phyloP scores from a whole-genome alignment of 371 early-diverging fungal species.

The Syncephalastrum racemosum region DNA sequence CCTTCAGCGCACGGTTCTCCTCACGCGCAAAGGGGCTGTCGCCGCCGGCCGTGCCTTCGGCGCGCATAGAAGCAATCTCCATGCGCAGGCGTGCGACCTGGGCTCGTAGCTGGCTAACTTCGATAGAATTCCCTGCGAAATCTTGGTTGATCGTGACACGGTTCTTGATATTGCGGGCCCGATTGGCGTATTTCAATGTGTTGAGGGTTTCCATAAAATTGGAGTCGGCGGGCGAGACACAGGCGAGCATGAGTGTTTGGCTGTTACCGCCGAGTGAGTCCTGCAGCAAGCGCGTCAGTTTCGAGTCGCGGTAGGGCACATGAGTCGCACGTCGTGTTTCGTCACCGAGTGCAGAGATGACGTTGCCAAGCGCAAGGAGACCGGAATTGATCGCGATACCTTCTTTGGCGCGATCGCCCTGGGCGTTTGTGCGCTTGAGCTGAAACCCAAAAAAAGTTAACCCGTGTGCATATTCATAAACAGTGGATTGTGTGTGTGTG shows the following conservation, averaged over 20 bases:
- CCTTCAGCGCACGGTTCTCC: conserved; percentile 44
- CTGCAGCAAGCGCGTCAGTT: conserved; percentile 97
- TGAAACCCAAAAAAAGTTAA: conserved; percentile 15
- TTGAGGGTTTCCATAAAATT: conserved; percentile 90
- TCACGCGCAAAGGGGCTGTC: conserved; percentile 32
- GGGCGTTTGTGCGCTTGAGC: conserved; percentile 93
- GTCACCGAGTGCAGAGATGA: conserved; percentile 96
- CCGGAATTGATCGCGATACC: conserved; percentile 98
- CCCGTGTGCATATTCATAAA: not conserved
- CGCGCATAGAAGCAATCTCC: conserved; percentile 57
- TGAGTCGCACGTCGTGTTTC: conserved; percentile 66
- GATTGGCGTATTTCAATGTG: conserved; percentile 91
- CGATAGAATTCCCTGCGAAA: conserved; percentile 56
- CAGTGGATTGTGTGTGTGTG: no score
- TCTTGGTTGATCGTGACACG: conserved; percentile 79
- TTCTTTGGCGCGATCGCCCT: conserved; percentile 94
- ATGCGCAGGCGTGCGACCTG: conserved; percentile 69
- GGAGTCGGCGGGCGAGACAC: conserved; percentile 78
- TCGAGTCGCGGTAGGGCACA: conserved; percentile 97
- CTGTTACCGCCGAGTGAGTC: conserved; percentile 97
- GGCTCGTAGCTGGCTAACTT: conserved; percentile 72
- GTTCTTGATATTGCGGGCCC: conserved; percentile 88
- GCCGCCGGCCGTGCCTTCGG: conserved; percentile 28
- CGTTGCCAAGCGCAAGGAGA: conserved; percentile 96
- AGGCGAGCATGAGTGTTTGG: conserved; percentile 91